These are phyloP conservation scores for Datura wrightii DNA, from an alignment of 257 asterid genomes.

Conservation along the genomic window DNA sequence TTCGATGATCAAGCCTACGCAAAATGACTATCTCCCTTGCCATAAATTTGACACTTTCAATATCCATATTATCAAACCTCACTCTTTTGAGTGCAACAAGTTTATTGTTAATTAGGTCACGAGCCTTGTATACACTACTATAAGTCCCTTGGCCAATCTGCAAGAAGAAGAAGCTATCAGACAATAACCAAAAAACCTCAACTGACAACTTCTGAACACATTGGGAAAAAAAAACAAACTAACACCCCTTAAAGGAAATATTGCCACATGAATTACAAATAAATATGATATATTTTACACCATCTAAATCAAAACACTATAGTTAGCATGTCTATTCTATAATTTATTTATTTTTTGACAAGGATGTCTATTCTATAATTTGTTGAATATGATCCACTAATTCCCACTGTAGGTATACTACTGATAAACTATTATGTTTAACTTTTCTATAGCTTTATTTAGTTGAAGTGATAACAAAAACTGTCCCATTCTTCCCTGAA, in stretches of 20 bases:
- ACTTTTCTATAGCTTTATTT: too few relatives aligned
- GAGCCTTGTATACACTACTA: constrained; percentile 87
- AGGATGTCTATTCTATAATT: neutral
- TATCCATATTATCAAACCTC: constrained; percentile 84
- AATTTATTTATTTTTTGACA: too few relatives aligned
- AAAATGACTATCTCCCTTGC: constrained; percentile 90
- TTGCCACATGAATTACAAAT: neutral
- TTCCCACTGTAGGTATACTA: neutral
- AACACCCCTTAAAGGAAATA: neutral
- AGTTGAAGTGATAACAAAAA: neutral
- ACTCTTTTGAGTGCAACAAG: constrained; percentile 88
- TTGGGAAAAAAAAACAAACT: neutral
- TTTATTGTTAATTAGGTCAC: constrained; percentile 63
- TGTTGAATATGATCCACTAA: neutral
- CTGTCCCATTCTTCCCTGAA: too few relatives aligned
- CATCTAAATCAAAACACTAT: constrained; percentile 16
- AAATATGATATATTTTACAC: neutral
- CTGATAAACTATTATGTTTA: neutral
- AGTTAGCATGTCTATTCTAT: neutral
- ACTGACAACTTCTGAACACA: constrained; percentile 10
- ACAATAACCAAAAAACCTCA: constrained; percentile 48
- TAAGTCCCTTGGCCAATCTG: constrained; percentile 99
- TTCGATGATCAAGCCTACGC: constrained; percentile 91
- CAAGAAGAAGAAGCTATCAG: constrained; percentile 55
- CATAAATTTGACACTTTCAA: constrained; percentile 92